Conservation (phyloP, 2,329 filamentous ascomycete genomes). For the Aspergillus phoenicis region DNA sequence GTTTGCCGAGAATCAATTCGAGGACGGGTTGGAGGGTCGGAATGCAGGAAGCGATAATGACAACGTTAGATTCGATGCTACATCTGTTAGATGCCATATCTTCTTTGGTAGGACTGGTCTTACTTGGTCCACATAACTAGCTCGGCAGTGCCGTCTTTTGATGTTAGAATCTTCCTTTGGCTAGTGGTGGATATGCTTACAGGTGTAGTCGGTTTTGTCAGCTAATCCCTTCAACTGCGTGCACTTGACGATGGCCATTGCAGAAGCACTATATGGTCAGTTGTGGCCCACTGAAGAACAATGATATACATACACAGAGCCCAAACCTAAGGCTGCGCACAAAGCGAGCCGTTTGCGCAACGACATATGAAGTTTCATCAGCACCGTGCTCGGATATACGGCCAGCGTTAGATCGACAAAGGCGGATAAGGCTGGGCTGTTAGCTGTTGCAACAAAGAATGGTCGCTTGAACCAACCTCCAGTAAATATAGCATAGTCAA, state of each 20-base stretch:
- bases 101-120: background rate
- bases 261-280: slow-evolving; percentile 33
- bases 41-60: slow-evolving; percentile 41
- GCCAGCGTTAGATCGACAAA: slow-evolving; percentile 39
- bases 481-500: slow-evolving; percentile 45
- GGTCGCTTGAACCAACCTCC: slow-evolving; percentile 33
- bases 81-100: background rate
- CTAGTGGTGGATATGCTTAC: slow-evolving; percentile 17
- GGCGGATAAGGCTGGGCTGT: slow-evolving; percentile 30
- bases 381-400: slow-evolving; percentile 34
- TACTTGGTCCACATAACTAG: slow-evolving; percentile 52
- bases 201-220: slow-evolving; percentile 31
- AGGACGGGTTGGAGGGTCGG: slow-evolving; percentile 37
- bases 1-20: slow-evolving; percentile 29
- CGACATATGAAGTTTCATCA: slow-evolving; percentile 38
- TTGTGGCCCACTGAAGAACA: background rate
- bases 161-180: background rate
- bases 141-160: slow-evolving; percentile 42
- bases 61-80: slow-evolving; percentile 36
- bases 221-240: slow-evolving; percentile 32
- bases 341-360: slow-evolving; percentile 34
- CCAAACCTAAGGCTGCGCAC: slow-evolving; percentile 33
- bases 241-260: slow-evolving; percentile 38
- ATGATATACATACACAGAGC: slow-evolving; percentile 29
- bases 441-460: background rate